Evolutionary conservation across 345 rosid genomes (phyloP).

Genomic region (Mallotus nudiflorus): DNA sequence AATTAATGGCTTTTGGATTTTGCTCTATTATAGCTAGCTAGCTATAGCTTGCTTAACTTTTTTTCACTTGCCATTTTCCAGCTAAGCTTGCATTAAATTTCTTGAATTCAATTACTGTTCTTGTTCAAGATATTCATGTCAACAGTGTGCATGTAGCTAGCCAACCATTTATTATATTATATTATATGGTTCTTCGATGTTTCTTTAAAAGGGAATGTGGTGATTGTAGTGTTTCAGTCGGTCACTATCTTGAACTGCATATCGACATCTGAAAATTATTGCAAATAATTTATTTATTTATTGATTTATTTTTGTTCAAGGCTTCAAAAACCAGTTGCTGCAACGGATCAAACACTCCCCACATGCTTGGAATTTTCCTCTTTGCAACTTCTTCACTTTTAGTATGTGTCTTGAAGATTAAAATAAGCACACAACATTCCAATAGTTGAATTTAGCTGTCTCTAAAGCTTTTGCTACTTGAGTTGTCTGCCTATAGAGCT

Average conservation of each 20-base stretch:
- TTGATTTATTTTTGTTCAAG: neutral
- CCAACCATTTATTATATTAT: neutral
- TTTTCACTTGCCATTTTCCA: too few species aligned
- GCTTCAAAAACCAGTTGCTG: slow-evolving; percentile 7
- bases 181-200: slow-evolving; percentile 16
- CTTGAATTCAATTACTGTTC: neutral
- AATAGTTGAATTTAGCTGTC: slow-evolving; percentile 18
- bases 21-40: too few species aligned
- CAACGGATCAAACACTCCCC: slow-evolving; percentile 19
- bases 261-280: slow-evolving; percentile 25
- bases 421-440: slow-evolving; percentile 14
- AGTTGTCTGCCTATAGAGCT: neutral
- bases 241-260: slow-evolving; percentile 37
- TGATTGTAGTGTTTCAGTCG: slow-evolving; percentile 37
- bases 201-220: slow-evolving; percentile 33
- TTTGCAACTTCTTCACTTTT: too few species aligned
- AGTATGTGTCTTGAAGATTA: neutral
- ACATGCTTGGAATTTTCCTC: slow-evolving; percentile 26
- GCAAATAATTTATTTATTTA: too few species aligned
- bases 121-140: neutral
- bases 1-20: too few species aligned
- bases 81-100: too few species aligned
- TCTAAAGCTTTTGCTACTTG: slow-evolving; percentile 1
- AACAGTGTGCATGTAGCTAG: too few species aligned
- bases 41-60: too few species aligned